Conservation (phyloP, 2,329 filamentous ascomycete species). For the Xylariaceae sp. region DNA sequence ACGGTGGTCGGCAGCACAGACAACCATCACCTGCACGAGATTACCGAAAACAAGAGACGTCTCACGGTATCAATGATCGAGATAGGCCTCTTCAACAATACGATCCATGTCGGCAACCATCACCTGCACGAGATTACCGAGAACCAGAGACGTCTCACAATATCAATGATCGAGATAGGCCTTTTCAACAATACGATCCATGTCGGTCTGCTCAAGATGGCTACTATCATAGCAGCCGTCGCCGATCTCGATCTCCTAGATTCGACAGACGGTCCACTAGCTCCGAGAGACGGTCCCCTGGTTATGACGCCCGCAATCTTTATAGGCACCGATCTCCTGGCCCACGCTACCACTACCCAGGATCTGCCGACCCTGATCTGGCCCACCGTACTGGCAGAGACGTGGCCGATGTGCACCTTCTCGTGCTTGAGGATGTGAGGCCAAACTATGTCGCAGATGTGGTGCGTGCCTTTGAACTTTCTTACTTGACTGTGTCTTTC, state of each 20-base stretch:
- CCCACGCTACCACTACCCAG: constrained; percentile 48
- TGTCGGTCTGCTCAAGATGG: too few relatives aligned
- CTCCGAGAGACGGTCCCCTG: constrained; percentile 65
- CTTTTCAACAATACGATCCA: constrained; percentile 39
- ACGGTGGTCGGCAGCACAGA: constrained; percentile 25
- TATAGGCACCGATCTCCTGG: constrained; percentile 68
- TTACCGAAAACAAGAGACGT: constrained; percentile 33
- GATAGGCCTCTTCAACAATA: constrained; percentile 41
- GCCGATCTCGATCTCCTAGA: constrained; percentile 65
- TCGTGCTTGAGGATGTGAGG: constrained; percentile 72
- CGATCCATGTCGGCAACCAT: too few relatives aligned
- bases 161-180: constrained; percentile 31
- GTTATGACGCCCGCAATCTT: constrained; percentile 39
- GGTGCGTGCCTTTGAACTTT: constrained; percentile 66
- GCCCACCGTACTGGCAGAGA: constrained; percentile 67
- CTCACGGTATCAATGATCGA: constrained; percentile 22
- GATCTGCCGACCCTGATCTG: constrained; percentile 57
- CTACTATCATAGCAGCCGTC: too few relatives aligned
- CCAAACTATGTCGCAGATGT: constrained; percentile 79
- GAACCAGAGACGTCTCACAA: constrained; percentile 32
- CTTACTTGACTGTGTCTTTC: constrained; percentile 68
- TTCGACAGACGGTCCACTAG: too few relatives aligned
- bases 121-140: constrained; percentile 30
- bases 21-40: constrained; percentile 26
- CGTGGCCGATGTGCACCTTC: constrained; percentile 84